Evolutionary conservation across 2,329 filamentous ascomycete genomes (phyloP), one percentile per base, ranked within the genome.

Genomic region (Xylariaceae sp.): DNA sequence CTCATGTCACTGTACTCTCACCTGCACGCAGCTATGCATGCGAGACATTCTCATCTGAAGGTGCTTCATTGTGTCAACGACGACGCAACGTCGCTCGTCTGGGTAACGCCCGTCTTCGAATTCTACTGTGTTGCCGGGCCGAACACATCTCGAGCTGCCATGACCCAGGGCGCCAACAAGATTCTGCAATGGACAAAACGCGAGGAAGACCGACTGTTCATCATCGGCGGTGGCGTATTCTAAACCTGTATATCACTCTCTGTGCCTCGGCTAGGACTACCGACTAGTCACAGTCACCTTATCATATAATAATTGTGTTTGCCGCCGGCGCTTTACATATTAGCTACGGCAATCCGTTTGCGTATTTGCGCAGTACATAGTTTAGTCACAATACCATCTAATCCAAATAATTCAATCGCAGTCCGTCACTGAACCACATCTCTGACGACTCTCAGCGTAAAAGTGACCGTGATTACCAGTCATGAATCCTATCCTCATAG

Each of bases 211-310:
- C 79, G 94, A 54, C 76, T 97, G 4, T 99, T 99, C 68, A 96
- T 99, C 56, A 94, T 99, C 67, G 94, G 94, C 1, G 95, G 94
- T n/a, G 94, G 91, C 43, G 92, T 97, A 63, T 87, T 87, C 64
- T 85, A 55, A 71, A 41, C 30, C 19, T 11, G n/a, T 6, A 4
- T 40, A 27, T 2, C 2, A 29, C 29, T 32, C 27, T 30, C 43
- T 3, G 12, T 11, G 26, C n/a, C 6, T 8, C 3, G 39, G 39
- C n/a, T 19, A 40, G 3, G 39, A 37, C 35, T 8, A 37, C 8
- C 5, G 8, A 34, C 32, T 34, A 34, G 6, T 6, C 32, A 34
- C 32, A 34, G 19, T 19, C 19, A 19, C 19, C 19, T 19, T 19
- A 19, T 19, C 19, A 19, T 19, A 19, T 19, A 19, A 19, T 19